A percentile compares a stretch with the other conserved stretches of the same genome.
Conservation (phyloP, 106 monocot species). For the Xerophyta viscosa region DNA sequence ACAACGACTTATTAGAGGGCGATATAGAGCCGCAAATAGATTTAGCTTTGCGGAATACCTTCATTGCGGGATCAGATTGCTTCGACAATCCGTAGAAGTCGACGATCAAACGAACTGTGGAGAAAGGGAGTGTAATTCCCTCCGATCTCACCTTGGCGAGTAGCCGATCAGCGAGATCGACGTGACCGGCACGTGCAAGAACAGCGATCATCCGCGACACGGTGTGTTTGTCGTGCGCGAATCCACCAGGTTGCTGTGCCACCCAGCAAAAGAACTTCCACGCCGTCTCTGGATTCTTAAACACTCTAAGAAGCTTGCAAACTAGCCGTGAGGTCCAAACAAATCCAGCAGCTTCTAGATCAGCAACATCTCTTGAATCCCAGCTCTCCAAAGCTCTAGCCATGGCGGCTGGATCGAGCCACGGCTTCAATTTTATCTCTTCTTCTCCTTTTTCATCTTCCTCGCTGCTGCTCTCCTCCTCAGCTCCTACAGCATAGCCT, state of each 20-base stretch:
- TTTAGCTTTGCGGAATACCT: conserved; percentile 29
- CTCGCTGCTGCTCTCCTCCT: conserved; percentile 2
- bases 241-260: conserved; percentile 47
- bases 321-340: conserved; percentile 83
- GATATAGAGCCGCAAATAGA: conserved; percentile 45
- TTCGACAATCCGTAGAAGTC: conserved; percentile 81
- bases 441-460: conserved; percentile 24
- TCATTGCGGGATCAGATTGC: conserved; percentile 46
- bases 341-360: conserved; percentile 43
- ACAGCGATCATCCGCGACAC: conserved; percentile 69
- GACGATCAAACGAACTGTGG: conserved; percentile 56
- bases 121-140: conserved; percentile 70
- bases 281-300: conserved; percentile 64
- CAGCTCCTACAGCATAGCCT: conserved; percentile 27
- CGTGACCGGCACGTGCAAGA: conserved; percentile 57
- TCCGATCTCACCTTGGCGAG: conserved; percentile 57
- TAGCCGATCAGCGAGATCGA: conserved; percentile 49
- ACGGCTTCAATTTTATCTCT: conserved; percentile 38
- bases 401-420: conserved; percentile 68
- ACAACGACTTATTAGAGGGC: conserved; percentile 20
- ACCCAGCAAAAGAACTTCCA: conserved; percentile 97
- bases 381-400: conserved; percentile 65
- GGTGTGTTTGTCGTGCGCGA: conserved; percentile 56
- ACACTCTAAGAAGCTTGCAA: conserved; percentile 77
- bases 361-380: conserved; percentile 49